Evolutionary conservation across 805 yeast species (phyloP).

Genomic region (Kregervanrija delftensis): DNA sequence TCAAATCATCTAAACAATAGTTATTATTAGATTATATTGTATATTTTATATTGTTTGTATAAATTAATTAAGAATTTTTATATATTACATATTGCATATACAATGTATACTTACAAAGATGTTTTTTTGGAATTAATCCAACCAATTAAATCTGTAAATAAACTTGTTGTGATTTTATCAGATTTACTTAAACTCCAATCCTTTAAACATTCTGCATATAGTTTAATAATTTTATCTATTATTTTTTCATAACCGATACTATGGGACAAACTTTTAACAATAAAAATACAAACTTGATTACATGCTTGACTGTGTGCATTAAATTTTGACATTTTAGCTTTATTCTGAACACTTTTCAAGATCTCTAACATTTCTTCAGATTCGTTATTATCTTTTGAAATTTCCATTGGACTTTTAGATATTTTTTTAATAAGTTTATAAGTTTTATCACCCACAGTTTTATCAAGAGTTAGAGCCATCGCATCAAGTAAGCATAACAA

Average conservation of each 20-base stretch:
- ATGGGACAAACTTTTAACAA: slow-evolving; percentile 48
- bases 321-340: slow-evolving; percentile 36
- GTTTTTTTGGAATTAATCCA: slow-evolving; percentile 57
- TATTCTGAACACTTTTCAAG: slow-evolving; percentile 37
- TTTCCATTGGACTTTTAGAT: slow-evolving; percentile 37
- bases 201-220: slow-evolving; percentile 51
- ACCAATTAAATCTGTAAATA: slow-evolving; percentile 74
- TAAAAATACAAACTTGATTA: slow-evolving; percentile 58
- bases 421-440: slow-evolving; percentile 63
- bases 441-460: slow-evolving; percentile 64
- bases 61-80: background rate
- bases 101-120: background rate
- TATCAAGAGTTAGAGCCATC: slow-evolving; percentile 63
- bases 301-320: slow-evolving; percentile 50
- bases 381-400: slow-evolving; percentile 14
- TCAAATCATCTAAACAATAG: slow-evolving; percentile 6
- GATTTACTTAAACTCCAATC: slow-evolving; percentile 49
- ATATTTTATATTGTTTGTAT: background rate
- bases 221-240: slow-evolving; percentile 41
- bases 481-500: slow-evolving; percentile 52
- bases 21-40: background rate
- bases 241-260: slow-evolving; percentile 26
- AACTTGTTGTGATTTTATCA: slow-evolving; percentile 42
- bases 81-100: background rate
- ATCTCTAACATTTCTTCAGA: slow-evolving; percentile 12